Percentiles rank a stretch among this genome's conserved stretches.
These are phyloP conservation scores for Alliaria petiolata DNA, from an alignment of 345 rosid genomes.

Conservation along the genomic window DNA sequence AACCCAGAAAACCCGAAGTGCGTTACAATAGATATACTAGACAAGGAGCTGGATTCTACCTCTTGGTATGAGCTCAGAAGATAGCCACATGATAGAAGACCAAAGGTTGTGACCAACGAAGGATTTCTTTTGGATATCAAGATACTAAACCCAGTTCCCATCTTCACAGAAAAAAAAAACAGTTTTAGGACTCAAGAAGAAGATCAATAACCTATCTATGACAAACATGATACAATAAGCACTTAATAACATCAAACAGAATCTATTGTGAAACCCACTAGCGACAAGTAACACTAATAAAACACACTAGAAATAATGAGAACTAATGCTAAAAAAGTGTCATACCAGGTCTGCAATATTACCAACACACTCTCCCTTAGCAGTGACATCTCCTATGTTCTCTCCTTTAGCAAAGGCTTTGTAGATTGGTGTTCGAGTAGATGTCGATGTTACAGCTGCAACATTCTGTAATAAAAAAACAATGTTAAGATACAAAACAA, in stretches of 20 bases:
- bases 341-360: slow-evolving; percentile 96
- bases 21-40: not conserved
- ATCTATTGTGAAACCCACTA: not conserved
- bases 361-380: slow-evolving; percentile 98
- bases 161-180: slow-evolving; percentile 38
- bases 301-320: not conserved
- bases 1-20: not conserved
- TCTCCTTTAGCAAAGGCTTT: slow-evolving; percentile 99
- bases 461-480: slow-evolving; percentile 66
- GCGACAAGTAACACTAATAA: no score
- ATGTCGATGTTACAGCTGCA: slow-evolving; percentile 96
- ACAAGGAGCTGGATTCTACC: slow-evolving; percentile 41
- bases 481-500: slow-evolving; percentile 9
- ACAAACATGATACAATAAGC: not conserved
- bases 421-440: slow-evolving; percentile 96
- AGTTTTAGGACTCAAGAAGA: not conserved
- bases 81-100: slow-evolving; percentile 91
- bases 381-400: slow-evolving; percentile 98
- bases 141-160: slow-evolving; percentile 97
- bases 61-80: slow-evolving; percentile 91
- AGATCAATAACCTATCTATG: not conserved
- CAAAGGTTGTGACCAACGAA: slow-evolving; percentile 77
- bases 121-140: slow-evolving; percentile 86
- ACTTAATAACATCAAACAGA: not conserved
- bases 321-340: slow-evolving; percentile 2